A percentile compares a stretch with the other conserved stretches of the same genome.
phyloP scores from a whole-genome alignment of 805 yeast genomes.

The Gaillardinia entomophila region DNA sequence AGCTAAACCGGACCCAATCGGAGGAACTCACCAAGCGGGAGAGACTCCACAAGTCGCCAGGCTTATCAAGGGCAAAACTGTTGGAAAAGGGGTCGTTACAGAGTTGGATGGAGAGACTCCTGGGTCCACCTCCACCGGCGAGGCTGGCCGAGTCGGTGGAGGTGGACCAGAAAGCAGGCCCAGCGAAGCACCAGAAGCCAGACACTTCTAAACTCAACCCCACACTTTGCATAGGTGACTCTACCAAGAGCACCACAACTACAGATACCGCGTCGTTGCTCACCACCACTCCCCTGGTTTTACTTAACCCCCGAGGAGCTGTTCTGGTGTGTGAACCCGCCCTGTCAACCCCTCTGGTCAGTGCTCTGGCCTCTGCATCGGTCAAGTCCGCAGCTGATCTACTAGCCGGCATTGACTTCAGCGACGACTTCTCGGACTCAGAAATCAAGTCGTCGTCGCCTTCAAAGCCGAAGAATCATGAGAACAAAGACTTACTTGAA shows the following conservation, averaged over 20 bases:
- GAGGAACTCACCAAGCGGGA: conserved; percentile 17
- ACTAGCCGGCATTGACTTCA: conserved; percentile 7
- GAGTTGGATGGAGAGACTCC: not conserved
- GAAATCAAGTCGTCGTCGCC: not conserved
- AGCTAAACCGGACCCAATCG: conserved; percentile 26
- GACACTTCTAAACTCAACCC: too few relatives aligned
- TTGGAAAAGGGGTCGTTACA: conserved; percentile 6
- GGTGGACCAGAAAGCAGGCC: not conserved
- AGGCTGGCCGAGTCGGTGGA: too few relatives aligned
- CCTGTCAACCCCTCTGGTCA: not conserved
- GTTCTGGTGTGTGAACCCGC: not conserved
- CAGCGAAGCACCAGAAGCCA: conserved; percentile 2
- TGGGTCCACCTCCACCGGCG: not conserved
- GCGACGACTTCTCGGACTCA: conserved; percentile 9
- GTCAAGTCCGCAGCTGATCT: conserved; percentile 5
- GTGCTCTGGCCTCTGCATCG: conserved; percentile 12
- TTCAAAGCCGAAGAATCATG: too few relatives aligned
- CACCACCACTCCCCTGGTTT: conserved; percentile 4
- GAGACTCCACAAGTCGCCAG: conserved; percentile 20
- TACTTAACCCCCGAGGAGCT: not conserved
- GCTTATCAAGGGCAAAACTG: conserved; percentile 33
- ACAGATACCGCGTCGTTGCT: too few relatives aligned
- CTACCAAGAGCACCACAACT: too few relatives aligned
- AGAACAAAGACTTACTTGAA: not conserved
- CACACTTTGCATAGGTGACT: too few relatives aligned